A percentile compares a stretch with the other conserved stretches of the same genome.
Evolutionary conservation across 164 flowering plant species (phyloP).

Genomic region (Piper betle): DNA sequence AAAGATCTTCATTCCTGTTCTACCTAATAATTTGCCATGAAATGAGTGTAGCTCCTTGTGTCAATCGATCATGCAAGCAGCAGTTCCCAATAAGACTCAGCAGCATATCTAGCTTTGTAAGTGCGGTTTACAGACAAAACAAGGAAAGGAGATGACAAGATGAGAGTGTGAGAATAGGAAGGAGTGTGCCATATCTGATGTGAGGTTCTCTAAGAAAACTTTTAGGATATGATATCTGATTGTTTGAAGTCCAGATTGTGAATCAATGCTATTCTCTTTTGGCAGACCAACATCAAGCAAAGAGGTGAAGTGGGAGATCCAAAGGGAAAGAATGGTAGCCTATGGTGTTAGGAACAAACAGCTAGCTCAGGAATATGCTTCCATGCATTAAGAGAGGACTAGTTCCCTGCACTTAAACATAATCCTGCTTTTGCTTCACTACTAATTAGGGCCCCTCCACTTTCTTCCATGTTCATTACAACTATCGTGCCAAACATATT

Average conservation of each 20-base stretch:
- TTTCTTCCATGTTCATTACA: too few species aligned
- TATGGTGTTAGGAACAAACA: neutral
- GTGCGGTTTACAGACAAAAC: neutral
- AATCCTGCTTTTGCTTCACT: neutral
- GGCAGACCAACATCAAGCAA: neutral
- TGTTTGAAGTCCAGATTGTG: neutral
- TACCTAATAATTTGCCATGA: too few species aligned
- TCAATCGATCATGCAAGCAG: too few species aligned
- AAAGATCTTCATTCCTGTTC: too few species aligned
- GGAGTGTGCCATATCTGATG: neutral
- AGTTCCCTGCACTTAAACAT: neutral
- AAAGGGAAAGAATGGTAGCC: neutral
- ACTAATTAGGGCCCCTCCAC: too few species aligned
- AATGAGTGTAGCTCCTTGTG: too few species aligned
- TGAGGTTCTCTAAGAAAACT: neutral
- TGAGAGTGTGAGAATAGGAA: neutral
- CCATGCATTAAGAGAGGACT: neutral
- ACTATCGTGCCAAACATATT: too few species aligned
- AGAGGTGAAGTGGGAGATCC: neutral
- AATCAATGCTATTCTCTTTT: neutral
- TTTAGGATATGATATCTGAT: neutral
- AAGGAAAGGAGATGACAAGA: neutral
- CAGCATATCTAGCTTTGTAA: too few species aligned
- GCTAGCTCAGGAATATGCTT: neutral
- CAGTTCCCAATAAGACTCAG: too few species aligned